phyloP scores from a whole-genome alignment of 176 grass and related monocot species.

The Urochloa ruziziensis region DNA sequence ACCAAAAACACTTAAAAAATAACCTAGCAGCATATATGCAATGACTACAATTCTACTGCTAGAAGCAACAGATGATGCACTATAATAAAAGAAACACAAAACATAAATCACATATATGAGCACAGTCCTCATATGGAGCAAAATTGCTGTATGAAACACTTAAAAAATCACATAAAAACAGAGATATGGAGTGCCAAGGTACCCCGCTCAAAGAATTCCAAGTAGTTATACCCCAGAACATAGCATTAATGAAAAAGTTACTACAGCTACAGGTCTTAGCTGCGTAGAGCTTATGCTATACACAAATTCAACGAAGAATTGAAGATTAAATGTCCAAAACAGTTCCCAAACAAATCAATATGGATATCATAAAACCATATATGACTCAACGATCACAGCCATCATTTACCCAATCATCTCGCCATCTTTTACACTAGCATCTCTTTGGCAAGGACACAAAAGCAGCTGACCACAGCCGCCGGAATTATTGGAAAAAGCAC shows the following conservation, averaged over 20 bases:
- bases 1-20: constrained; percentile 20
- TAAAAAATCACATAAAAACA: background rate
- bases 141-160: background rate
- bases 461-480: background rate
- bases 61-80: background rate
- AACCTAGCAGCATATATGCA: background rate
- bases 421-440: background rate
- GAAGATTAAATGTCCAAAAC: background rate
- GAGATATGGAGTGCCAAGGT: background rate
- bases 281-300: background rate
- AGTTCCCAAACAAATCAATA: background rate
- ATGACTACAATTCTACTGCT: constrained; percentile 5
- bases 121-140: background rate
- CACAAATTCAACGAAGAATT: background rate
- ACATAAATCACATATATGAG: background rate
- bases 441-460: background rate
- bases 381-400: too few species aligned
- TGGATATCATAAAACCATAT: background rate
- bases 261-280: background rate
- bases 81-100: background rate
- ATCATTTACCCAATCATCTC: too few species aligned
- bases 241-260: background rate
- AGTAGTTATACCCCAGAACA: background rate
- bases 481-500: background rate
- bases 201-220: constrained; percentile 9